Base-by-base conservation (phyloP, 1,284 basidiomycete species). In the Apiotrichum brassicae region DNA sequence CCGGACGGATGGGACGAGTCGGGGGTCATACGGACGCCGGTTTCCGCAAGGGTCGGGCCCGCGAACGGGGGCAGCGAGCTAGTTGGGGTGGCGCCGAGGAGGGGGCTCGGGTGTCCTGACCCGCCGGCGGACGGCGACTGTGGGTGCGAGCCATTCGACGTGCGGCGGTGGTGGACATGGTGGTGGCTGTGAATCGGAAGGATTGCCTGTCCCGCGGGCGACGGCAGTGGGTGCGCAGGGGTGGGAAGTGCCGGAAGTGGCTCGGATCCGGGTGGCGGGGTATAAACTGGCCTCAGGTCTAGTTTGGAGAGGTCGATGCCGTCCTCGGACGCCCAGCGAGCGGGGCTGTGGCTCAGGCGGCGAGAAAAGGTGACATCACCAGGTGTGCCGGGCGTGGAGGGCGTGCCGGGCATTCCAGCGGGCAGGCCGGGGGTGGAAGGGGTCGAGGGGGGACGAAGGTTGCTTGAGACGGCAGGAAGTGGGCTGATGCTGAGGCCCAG, bases 1-100 rank as follows among this genome's bases (percentile, higher is more conserved):
- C 66, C 66, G n/a, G 28, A 13, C 59, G 4, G 55, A 56, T 25
- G 56, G 56, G 19, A 34, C 35, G 1, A 36, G 23, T 35, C 23
- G 13, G 43, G 22, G 13, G 16, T 24, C 24, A 44, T 19, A 53
- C 54, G 18, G 41, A 38, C 30, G 9, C 66, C 66, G 6, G 66
- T 69, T 46, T 69, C 66, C 8, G 66, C 66, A 16, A 69, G 49
- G 1, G 66, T 69, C 8, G 66, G 66, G 44, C 38, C 61, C 53
- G 45, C 61, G 63, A 6, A 53, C 57, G 16, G 64, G 62, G 19
- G 60, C 60, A 13, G 40, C n/a, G 2, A 50, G 36, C 36, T 32
- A 19, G 40, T 11, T 24, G 12, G 23, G 1, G 18, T 14, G 13
- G 39, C 13, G 8, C 8, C 24, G 45, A 30, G 28, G 28, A 30